Conservation (phyloP, 2,329 filamentous ascomycete genomes). For the Neonectria hederae region DNA sequence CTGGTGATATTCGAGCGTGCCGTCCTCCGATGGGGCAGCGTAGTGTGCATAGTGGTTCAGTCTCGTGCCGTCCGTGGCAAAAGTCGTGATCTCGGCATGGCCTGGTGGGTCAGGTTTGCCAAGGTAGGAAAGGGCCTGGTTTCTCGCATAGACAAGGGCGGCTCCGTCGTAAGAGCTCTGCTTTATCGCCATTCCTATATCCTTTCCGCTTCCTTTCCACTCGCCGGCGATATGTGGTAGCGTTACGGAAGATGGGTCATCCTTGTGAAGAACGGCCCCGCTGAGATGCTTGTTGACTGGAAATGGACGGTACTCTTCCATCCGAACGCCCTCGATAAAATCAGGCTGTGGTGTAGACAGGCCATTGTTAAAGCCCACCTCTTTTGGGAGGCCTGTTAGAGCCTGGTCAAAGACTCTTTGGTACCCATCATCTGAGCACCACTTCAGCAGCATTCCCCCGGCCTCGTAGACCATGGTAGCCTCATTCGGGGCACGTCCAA, state of each 20-base stretch:
- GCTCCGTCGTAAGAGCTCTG: conserved; percentile 41
- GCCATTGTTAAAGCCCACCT: conserved; percentile 42
- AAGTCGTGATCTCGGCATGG: conserved; percentile 38
- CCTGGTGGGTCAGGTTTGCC: conserved; percentile 28
- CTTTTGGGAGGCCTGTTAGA: conserved; percentile 35
- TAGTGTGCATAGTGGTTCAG: conserved; percentile 43
- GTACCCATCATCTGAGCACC: conserved; percentile 18
- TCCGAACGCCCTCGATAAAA: conserved; percentile 39
- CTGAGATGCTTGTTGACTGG: conserved; percentile 20
- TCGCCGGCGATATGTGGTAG: conserved; percentile 44
- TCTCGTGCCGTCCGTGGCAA: conserved; percentile 39
- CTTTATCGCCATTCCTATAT: conserved; percentile 28
- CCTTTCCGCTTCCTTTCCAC: conserved; percentile 25
- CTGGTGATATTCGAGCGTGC: conserved; percentile 37
- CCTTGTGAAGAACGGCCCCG: conserved; percentile 34
- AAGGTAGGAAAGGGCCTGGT: conserved; percentile 35
- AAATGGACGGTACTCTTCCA: conserved; percentile 14
- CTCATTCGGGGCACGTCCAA: not conserved
- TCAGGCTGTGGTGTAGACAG: conserved; percentile 42
- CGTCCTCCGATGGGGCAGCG: conserved; percentile 23
- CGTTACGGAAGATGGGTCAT: conserved; percentile 32
- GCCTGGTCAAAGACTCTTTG: conserved; percentile 4
- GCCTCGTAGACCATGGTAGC: not conserved
- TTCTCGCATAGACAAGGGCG: conserved; percentile 41
- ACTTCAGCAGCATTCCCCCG: conserved; percentile 27